These are phyloP conservation scores for Aspergillus bridgeri DNA, from an alignment of 495 filamentous ascomycete species.

Conservation along the genomic window DNA sequence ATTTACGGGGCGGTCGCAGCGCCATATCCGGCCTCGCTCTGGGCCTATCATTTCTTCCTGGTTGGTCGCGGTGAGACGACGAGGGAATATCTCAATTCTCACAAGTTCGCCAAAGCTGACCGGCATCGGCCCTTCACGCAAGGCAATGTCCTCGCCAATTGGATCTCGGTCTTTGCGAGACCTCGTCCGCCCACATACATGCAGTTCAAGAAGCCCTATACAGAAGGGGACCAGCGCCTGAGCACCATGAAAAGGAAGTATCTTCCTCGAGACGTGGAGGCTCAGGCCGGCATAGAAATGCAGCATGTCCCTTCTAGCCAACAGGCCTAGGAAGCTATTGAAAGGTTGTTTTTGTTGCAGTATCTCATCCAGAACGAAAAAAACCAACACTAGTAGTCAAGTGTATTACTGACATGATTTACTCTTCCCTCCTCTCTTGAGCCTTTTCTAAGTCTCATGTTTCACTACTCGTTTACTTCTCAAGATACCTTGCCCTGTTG, in stretches of 20 bases:
- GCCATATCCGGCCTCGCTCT: conserved; percentile 80
- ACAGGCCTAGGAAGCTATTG: conserved; percentile 11
- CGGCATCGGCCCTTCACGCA: conserved; percentile 89
- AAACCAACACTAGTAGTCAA: not conserved
- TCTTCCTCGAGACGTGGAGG: conserved; percentile 48
- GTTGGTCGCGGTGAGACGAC: conserved; percentile 91
- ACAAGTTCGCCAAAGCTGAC: conserved; percentile 89
- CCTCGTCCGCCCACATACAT: conserved; percentile 88
- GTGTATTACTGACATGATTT: not conserved
- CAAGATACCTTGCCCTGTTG: not conserved
- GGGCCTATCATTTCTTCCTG: conserved; percentile 85
- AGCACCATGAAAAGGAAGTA: conserved; percentile 57
- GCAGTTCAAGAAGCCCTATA: conserved; percentile 74
- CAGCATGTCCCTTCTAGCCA: conserved; percentile 42
- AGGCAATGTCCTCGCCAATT: conserved; percentile 71
- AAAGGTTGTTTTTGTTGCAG: not conserved
- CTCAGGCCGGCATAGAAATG: conserved; percentile 59
- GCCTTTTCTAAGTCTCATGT: conserved; percentile 5
- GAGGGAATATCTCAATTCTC: conserved; percentile 89
- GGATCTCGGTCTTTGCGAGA: conserved; percentile 73
- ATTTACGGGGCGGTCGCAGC: conserved; percentile 72
- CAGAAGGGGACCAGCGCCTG: conserved; percentile 81
- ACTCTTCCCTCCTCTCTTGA: not conserved
- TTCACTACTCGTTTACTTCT: conserved; percentile 1
- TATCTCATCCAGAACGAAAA: not conserved